Percentiles rank a stretch among this genome's conserved stretches.
Conservation (phyloP, 306 rosid genomes). For the Ormosia semicastrata region DNA sequence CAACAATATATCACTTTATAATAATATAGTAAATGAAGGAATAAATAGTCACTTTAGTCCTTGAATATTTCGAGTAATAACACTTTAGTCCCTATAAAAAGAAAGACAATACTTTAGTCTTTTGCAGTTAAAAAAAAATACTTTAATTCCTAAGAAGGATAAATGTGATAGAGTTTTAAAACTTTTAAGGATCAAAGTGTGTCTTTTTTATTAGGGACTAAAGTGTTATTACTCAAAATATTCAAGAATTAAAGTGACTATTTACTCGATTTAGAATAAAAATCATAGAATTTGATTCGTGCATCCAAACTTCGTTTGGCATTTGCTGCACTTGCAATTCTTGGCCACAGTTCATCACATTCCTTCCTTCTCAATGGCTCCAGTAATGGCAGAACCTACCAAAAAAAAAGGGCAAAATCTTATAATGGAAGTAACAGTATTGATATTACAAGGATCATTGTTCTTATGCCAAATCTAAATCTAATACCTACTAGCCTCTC, state of each 20-base stretch:
- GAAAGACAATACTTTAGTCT: too few relatives aligned
- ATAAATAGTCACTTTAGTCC: too few relatives aligned
- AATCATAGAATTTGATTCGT: neutral
- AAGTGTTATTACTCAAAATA: too few relatives aligned
- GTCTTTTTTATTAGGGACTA: too few relatives aligned
- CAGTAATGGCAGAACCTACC: neutral
- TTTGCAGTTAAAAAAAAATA: too few relatives aligned
- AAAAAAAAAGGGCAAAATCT: neutral
- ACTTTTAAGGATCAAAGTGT: too few relatives aligned
- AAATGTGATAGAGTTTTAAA: too few relatives aligned
- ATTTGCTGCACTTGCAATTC: too few relatives aligned
- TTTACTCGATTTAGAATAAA: neutral
- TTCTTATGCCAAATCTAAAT: neutral
- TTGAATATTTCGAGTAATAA: too few relatives aligned
- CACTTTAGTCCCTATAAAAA: too few relatives aligned
- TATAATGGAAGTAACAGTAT: neutral
- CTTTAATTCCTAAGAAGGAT: too few relatives aligned
- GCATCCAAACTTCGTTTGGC: neutral
- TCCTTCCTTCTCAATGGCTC: neutral
- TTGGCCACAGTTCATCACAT: neutral
- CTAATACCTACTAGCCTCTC: neutral
- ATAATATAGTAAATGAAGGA: neutral
- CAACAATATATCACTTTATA: neutral
- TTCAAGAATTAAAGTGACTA: too few relatives aligned
- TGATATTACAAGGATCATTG: neutral